Conservation (phyloP, 306 rosid genomes). For the Canavalia gladiata region DNA sequence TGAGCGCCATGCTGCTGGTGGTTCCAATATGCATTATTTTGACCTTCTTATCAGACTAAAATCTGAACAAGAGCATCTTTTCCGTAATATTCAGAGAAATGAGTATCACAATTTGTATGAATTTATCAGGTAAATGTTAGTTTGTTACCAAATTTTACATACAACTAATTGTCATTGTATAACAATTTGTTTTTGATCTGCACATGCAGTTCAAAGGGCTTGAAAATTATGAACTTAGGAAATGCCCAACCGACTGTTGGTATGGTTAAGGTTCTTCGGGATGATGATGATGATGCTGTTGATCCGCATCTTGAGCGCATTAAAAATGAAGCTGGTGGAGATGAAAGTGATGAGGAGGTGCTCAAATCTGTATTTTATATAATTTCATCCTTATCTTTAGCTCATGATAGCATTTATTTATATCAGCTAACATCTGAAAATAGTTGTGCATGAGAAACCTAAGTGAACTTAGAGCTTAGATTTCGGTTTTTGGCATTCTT, state of each 20-base stretch:
- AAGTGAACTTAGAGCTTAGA: too few species aligned
- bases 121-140: conserved; percentile 82
- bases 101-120: conserved; percentile 92
- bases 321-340: conserved; percentile 75
- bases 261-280: conserved; percentile 85
- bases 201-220: conserved; percentile 82
- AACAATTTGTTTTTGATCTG: conserved; percentile 42
- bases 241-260: conserved; percentile 68
- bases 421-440: conserved; percentile 24
- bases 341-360: conserved; percentile 99
- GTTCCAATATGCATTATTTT: conserved; percentile 96
- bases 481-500: neutral
- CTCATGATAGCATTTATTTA: conserved; percentile 15
- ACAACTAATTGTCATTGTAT: conserved; percentile 37
- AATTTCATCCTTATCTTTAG: conserved; percentile 2
- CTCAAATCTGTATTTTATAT: conserved; percentile 19
- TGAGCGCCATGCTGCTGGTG: conserved; percentile 97
- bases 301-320: conserved; percentile 99
- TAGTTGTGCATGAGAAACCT: conserved; percentile 3
- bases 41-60: conserved; percentile 94
- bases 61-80: conserved; percentile 97
- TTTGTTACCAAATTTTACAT: conserved; percentile 30
- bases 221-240: conserved; percentile 97
- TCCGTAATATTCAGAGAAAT: conserved; percentile 95
- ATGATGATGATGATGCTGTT: conserved; percentile 87